phyloP scores from a whole-genome alignment of 441 rosid genomes.

The Gossypium schwendimanii region DNA sequence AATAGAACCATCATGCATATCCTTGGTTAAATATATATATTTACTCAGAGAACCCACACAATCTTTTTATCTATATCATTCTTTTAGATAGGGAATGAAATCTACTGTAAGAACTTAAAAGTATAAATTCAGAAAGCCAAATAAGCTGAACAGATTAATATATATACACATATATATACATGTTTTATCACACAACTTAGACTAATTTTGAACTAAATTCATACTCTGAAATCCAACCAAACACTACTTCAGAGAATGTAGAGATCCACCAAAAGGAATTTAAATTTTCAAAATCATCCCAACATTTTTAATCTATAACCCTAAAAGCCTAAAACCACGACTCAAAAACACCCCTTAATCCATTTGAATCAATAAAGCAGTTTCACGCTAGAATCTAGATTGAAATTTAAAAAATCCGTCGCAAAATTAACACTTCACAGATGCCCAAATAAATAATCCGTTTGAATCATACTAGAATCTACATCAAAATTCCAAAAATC shows the following conservation, averaged over 20 bases:
- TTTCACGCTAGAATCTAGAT: background rate
- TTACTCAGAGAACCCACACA: background rate
- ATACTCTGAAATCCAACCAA: background rate
- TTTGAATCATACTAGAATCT: background rate
- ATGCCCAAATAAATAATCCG: background rate
- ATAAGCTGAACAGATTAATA: background rate
- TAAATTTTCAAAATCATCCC: background rate
- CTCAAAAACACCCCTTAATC: background rate
- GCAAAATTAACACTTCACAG: conserved; percentile 2
- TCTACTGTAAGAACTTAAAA: background rate
- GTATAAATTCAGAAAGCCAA: background rate
- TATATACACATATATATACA: background rate
- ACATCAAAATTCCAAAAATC: background rate
- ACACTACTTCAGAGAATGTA: background rate
- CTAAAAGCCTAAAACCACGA: background rate
- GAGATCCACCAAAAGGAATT: background rate
- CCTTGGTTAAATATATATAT: background rate
- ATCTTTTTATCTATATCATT: background rate
- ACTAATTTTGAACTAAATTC: background rate
- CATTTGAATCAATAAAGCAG: background rate
- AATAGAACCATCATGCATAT: background rate
- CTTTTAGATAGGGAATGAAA: background rate
- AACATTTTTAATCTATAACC: background rate
- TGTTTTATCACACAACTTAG: background rate
- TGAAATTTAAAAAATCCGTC: background rate